phyloP scores from a whole-genome alignment of 2,329 filamentous ascomycete genomes.

The Neurospora crassa region DNA sequence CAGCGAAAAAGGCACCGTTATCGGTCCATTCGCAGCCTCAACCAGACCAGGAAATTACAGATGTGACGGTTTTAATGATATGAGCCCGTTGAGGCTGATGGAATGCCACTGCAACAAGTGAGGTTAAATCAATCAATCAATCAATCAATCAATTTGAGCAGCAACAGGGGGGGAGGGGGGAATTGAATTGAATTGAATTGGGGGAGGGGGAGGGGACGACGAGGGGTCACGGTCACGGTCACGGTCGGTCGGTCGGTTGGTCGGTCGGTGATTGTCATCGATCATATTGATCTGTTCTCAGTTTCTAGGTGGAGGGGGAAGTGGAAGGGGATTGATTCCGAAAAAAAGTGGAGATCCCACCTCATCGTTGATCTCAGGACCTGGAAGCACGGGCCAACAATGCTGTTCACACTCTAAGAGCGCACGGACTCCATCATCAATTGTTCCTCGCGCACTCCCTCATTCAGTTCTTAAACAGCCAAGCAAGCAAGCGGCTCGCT shows the following conservation, averaged over 20 bases:
- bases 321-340: neutral
- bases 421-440: too few species aligned
- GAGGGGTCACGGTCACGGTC: neutral
- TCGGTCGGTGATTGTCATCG: neutral
- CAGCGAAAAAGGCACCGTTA: neutral
- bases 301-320: neutral
- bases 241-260: neutral
- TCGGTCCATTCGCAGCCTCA: neutral
- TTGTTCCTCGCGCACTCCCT: too few species aligned
- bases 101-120: neutral
- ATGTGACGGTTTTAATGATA: neutral
- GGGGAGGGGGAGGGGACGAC: neutral
- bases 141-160: neutral
- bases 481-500: neutral
- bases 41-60: neutral
- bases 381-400: neutral
- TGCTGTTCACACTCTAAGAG: too few species aligned
- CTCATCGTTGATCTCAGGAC: neutral
- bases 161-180: too few species aligned
- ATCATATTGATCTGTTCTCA: neutral
- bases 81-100: neutral
- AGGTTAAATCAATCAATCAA: neutral
- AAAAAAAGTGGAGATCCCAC: neutral
- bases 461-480: neutral
- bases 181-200: too few species aligned